phyloP scores from a whole-genome alignment of 73 alveolate species.

The Paraurostyla sp. region DNA sequence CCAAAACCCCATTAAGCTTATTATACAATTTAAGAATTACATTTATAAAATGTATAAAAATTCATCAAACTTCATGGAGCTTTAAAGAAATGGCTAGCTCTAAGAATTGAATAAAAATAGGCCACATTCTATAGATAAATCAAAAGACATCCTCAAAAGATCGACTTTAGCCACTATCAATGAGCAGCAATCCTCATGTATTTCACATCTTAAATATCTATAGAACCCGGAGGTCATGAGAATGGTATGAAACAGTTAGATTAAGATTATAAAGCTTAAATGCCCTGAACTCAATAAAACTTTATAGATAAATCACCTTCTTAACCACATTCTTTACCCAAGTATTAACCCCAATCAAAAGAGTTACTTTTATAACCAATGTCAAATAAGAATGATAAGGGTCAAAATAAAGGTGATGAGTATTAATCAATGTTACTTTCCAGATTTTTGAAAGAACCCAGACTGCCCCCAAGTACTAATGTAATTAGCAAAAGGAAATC shows the following conservation, averaged over 20 bases:
- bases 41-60: background rate
- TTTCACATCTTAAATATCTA: background rate
- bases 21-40: no score
- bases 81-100: background rate
- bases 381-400: slow-evolving; percentile 21
- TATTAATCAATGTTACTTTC: slow-evolving; percentile 39
- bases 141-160: background rate
- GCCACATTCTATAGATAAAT: background rate
- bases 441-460: slow-evolving; percentile 52
- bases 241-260: background rate
- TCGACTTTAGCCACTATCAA: background rate
- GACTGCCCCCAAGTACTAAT: slow-evolving; percentile 58
- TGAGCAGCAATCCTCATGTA: background rate
- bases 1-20: no score
- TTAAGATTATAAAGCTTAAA: background rate
- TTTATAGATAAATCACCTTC: background rate
- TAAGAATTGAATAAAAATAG: background rate
- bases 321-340: background rate
- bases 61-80: background rate
- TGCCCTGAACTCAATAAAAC: background rate
- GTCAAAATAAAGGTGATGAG: background rate
- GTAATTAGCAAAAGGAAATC: slow-evolving; percentile 2
- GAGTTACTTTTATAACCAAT: background rate
- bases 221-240: background rate
- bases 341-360: background rate